phyloP scores from a whole-genome alignment of 2,329 filamentous ascomycete genomes.

The Calonectria fujianensis region DNA sequence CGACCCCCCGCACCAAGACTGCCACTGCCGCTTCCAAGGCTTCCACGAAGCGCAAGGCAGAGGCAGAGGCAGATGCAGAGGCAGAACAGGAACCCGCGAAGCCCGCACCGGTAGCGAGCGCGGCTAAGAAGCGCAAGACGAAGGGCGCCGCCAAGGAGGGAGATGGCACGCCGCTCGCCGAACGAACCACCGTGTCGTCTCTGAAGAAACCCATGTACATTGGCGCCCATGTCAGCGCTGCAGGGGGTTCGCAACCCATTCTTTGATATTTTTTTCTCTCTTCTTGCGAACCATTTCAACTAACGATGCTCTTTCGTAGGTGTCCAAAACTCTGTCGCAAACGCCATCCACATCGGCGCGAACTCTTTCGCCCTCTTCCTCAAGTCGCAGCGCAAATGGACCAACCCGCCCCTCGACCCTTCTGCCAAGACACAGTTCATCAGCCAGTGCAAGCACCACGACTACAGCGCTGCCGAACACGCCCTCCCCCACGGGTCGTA shows the following conservation, averaged over 20 bases:
- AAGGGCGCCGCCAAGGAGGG: conserved; percentile 63
- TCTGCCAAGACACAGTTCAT: conserved; percentile 83
- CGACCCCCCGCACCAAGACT: conserved; percentile 50
- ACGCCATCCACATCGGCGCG: conserved; percentile 87
- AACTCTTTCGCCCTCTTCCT: conserved; percentile 97
- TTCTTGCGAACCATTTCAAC: background rate
- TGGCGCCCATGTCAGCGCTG: conserved; percentile 92
- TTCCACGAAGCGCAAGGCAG: conserved; percentile 58
- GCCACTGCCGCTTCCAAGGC: conserved; percentile 52
- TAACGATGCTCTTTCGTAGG: conserved; percentile 68
- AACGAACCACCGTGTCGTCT: conserved; percentile 77
- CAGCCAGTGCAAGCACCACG: conserved; percentile 78
- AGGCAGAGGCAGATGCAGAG: conserved; percentile 49
- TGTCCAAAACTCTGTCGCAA: conserved; percentile 90
- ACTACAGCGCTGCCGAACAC: conserved; percentile 82
- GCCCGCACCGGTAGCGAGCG: conserved; percentile 49
- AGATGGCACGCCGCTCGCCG: conserved; percentile 77
- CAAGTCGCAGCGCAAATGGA: conserved; percentile 97
- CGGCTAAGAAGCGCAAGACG: conserved; percentile 66
- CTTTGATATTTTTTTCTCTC: no score
- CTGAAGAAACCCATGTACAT: conserved; percentile 85
- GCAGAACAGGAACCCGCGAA: conserved; percentile 49
- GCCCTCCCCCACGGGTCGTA: conserved; percentile 96
- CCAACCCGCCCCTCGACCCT: conserved; percentile 83
- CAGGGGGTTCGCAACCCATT: conserved; percentile 79